phyloP scores from a whole-genome alignment of 2,329 filamentous ascomycete species.

The Arthrobotrys sinensis region DNA sequence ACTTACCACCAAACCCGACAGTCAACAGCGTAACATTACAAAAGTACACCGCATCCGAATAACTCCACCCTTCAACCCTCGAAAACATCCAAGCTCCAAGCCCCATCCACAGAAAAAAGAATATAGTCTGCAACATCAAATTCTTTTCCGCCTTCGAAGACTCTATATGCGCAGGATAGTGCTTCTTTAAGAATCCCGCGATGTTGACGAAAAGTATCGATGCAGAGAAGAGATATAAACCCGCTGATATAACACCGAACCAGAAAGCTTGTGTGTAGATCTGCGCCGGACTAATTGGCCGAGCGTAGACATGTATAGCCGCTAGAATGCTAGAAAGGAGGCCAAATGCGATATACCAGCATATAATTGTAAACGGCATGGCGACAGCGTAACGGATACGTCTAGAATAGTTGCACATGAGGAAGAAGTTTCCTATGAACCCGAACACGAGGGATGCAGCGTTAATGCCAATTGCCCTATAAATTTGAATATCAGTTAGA shows the following conservation, averaged over 20 bases:
- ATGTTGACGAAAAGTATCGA: conserved; percentile 76
- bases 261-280: conserved; percentile 82
- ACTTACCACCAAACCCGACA: conserved; percentile 62
- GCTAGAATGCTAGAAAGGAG: conserved; percentile 77
- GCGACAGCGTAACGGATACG: conserved; percentile 85
- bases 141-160: conserved; percentile 86
- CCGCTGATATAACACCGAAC: conserved; percentile 85
- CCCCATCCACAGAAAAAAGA: conserved; percentile 85
- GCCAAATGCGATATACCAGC: conserved; percentile 80
- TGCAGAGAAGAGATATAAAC: conserved; percentile 83
- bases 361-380: conserved; percentile 84
- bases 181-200: conserved; percentile 77
- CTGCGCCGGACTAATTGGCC: conserved; percentile 70
- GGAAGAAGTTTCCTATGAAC: conserved; percentile 82
- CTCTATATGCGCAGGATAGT: conserved; percentile 79
- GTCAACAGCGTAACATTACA: conserved; percentile 74
- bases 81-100: conserved; percentile 83
- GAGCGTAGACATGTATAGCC: conserved; percentile 76
- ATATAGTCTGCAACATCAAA: conserved; percentile 89
- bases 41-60: conserved; percentile 84
- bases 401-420: conserved; percentile 89
- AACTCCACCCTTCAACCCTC: conserved; percentile 80
- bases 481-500: background rate
- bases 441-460: conserved; percentile 84
- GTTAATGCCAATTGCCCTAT: conserved; percentile 81